phyloP scores from a whole-genome alignment of 169 alveolate species.

The Cryptosporidium meleagridis region DNA sequence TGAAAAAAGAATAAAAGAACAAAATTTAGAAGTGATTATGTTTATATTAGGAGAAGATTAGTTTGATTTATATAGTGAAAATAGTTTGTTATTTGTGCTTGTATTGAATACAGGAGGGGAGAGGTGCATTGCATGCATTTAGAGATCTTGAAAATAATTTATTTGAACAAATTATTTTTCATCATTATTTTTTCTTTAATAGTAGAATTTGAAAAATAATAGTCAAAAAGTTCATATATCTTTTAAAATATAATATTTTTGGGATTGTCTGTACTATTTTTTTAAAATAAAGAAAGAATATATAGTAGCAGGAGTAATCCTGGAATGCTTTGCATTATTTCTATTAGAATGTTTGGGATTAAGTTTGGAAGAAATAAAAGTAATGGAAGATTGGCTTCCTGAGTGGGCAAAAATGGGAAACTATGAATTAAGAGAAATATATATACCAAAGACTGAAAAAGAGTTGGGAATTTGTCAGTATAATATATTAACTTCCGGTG shows the following conservation, averaged over 20 bases:
- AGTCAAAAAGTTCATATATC: neutral
- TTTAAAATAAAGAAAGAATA: neutral
- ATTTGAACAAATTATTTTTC: too few species aligned
- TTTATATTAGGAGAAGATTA: neutral
- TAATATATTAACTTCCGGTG: constrained; percentile 45
- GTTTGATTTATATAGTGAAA: neutral
- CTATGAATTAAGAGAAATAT: constrained; percentile 18
- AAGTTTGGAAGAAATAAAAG: neutral
- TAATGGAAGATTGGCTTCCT: constrained; percentile 45
- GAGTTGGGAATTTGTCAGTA: neutral
- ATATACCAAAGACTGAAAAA: neutral
- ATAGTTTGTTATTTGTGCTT: neutral
- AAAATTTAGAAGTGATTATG: neutral
- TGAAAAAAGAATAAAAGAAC: neutral
- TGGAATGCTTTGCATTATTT: neutral
- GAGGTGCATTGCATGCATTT: constrained; percentile 19
- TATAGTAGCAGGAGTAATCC: neutral
- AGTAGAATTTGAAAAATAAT: too few species aligned
- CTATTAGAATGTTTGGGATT: neutral
- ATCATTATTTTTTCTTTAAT: too few species aligned
- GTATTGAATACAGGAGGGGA: neutral
- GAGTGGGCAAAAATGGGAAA: constrained; percentile 20
- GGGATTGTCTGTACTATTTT: neutral
- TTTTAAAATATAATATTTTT: neutral
- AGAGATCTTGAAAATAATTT: neutral